phyloP scores from a whole-genome alignment of 2,329 filamentous ascomycete genomes.

The Exutisphaerella laricina region DNA sequence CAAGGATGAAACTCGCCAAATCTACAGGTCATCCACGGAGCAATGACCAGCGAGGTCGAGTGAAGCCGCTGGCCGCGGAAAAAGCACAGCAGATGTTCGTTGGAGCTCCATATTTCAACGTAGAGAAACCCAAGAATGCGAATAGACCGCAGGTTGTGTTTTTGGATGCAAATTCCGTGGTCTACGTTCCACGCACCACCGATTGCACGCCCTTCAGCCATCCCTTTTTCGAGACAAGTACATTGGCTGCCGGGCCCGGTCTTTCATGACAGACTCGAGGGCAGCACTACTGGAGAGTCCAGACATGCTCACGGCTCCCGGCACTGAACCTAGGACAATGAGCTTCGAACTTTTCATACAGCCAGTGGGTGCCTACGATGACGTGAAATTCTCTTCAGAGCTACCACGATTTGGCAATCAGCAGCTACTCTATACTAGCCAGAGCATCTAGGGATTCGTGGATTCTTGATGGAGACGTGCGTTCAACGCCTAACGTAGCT shows the following conservation, averaged over 20 bases:
- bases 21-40: background rate
- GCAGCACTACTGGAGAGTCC: constrained; percentile 38
- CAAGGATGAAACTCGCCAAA: background rate
- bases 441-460: constrained; percentile 23
- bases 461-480: constrained; percentile 17
- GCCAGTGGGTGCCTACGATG: constrained; percentile 36
- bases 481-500: constrained; percentile 25
- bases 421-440: constrained; percentile 19
- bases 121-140: constrained; percentile 9
- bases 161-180: constrained; percentile 7
- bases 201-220: constrained; percentile 19
- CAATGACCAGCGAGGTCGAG: constrained; percentile 1
- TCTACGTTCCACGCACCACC: constrained; percentile 2
- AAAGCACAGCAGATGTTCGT: constrained; percentile 25
- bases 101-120: constrained; percentile 28
- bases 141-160: constrained; percentile 21
- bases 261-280: background rate
- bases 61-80: constrained; percentile 13
- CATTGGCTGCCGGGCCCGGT: constrained; percentile 6
- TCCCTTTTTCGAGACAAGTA: constrained; percentile 17
- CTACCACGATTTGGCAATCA: constrained; percentile 26
- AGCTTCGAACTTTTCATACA: constrained; percentile 46
- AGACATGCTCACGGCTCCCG: constrained; percentile 44
- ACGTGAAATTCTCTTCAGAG: background rate
- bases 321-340: constrained; percentile 43